Evolutionary conservation across 2,329 filamentous ascomycete genomes (phyloP).

Genomic region (Aspergillus pseudoviridinutans): DNA sequence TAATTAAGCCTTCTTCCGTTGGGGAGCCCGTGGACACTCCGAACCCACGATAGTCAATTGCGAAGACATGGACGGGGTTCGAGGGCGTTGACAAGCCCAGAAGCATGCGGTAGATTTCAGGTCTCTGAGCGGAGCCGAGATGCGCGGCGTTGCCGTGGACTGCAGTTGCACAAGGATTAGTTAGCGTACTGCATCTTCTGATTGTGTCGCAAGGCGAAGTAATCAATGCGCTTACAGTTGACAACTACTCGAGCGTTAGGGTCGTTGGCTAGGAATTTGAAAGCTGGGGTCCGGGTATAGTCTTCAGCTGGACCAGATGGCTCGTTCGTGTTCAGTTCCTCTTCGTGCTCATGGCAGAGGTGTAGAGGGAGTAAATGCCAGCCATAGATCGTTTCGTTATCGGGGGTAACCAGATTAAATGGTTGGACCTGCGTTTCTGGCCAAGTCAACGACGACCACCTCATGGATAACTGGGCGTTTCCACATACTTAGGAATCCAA

Average conservation of each 20-base stretch:
- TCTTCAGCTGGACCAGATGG: conserved; percentile 50
- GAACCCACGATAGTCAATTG: conserved; percentile 88
- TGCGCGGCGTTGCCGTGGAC: conserved; percentile 73
- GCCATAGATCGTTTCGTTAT: conserved; percentile 74
- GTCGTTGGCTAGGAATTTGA: conserved; percentile 49
- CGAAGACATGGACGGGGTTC: conserved; percentile 68
- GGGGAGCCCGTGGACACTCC: conserved; percentile 76
- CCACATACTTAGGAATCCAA: conserved; percentile 77
- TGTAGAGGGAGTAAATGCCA: conserved; percentile 87
- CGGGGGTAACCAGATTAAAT: conserved; percentile 70
- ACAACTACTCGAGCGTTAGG: conserved; percentile 52
- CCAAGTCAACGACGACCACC: conserved; percentile 10
- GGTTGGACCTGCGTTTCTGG: conserved; percentile 83
- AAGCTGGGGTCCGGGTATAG: conserved; percentile 47
- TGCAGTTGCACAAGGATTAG: conserved; percentile 9
- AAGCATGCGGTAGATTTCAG: conserved; percentile 72
- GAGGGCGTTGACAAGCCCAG: conserved; percentile 64
- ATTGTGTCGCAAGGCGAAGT: not conserved
- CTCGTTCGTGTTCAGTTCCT: conserved; percentile 52
- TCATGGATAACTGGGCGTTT: not conserved
- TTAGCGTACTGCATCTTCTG: conserved; percentile 1
- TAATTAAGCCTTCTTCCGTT: conserved; percentile 74
- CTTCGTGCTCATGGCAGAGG: conserved; percentile 69
- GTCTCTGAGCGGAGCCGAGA: conserved; percentile 71
- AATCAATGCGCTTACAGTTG: conserved; percentile 42